These are phyloP conservation scores for Platismatia glauca DNA, from an alignment of 495 filamentous ascomycete species.

Conservation along the genomic window DNA sequence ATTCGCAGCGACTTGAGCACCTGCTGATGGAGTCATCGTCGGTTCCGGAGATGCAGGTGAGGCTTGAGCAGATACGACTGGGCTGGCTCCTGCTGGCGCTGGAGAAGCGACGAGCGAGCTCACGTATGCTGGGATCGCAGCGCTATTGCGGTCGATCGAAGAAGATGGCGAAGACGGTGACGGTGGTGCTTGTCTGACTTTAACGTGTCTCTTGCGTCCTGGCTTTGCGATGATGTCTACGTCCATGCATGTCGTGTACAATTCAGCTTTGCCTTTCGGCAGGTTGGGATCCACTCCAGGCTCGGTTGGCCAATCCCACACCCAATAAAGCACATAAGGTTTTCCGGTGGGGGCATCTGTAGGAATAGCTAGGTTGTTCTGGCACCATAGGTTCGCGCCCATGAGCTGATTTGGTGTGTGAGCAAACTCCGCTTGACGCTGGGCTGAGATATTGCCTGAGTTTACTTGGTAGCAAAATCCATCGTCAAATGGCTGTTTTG, in stretches of 20 bases:
- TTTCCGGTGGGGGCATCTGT: conserved; percentile 42
- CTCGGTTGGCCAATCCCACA: conserved; percentile 78
- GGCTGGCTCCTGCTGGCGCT: conserved; percentile 7
- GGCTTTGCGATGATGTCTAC: conserved; percentile 44
- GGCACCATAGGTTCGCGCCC: conserved; percentile 58
- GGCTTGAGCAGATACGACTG: conserved; percentile 4
- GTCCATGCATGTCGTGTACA: conserved; percentile 79
- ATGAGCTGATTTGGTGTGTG: conserved; percentile 36
- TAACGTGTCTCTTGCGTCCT: conserved; percentile 5
- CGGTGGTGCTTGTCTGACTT: conserved; percentile 8
- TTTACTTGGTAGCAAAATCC: conserved; percentile 72
- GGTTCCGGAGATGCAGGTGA: background rate
- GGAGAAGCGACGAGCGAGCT: background rate
- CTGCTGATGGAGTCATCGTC: background rate
- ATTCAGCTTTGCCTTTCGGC: conserved; percentile 51
- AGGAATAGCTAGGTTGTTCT: conserved; percentile 67
- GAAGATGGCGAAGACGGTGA: background rate
- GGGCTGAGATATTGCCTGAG: conserved; percentile 38
- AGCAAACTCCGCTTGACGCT: conserved; percentile 45
- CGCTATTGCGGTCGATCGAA: background rate
- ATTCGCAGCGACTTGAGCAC: background rate
- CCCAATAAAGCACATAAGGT: conserved; percentile 74
- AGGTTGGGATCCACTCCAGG: conserved; percentile 36
- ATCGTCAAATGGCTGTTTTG: conserved; percentile 70
- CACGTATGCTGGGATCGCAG: conserved; percentile 11